phyloP scores from a whole-genome alignment of 2,329 filamentous ascomycete species.

The Trichoderma sp. region DNA sequence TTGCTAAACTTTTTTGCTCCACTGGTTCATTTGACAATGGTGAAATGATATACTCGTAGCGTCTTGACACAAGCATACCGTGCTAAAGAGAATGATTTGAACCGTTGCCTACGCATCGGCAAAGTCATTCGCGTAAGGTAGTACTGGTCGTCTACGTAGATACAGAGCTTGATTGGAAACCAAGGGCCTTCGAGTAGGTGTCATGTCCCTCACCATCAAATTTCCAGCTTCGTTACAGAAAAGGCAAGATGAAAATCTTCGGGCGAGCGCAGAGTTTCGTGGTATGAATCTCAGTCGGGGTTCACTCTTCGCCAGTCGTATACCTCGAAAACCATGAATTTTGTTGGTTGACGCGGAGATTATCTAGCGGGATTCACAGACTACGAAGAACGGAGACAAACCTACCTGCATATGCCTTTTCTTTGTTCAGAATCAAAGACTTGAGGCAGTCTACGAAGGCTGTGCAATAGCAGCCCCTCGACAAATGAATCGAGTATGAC shows the following conservation, averaged over 20 bases:
- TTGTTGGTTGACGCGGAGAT: slow-evolving; percentile 80
- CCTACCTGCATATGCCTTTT: slow-evolving; percentile 12
- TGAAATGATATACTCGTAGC: not conserved
- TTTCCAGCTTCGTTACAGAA: slow-evolving; percentile 63
- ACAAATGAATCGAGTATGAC: slow-evolving; percentile 13
- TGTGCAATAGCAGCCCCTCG: slow-evolving; percentile 12
- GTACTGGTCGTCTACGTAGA: not conserved
- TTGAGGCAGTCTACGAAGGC: slow-evolving; percentile 5
- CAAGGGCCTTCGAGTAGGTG: not conserved
- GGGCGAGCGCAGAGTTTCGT: slow-evolving; percentile 62
- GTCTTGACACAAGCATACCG: not conserved
- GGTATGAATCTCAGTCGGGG: slow-evolving; percentile 43
- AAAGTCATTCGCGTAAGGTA: not conserved
- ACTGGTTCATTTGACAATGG: not conserved
- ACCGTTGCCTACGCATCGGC: no score
- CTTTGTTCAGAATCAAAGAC: not conserved
- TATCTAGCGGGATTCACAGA: slow-evolving; percentile 62
- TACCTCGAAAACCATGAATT: slow-evolving; percentile 81
- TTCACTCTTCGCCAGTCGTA: slow-evolving; percentile 87
- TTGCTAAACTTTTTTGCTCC: not conserved
- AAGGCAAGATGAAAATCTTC: slow-evolving; percentile 72
- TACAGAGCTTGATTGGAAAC: not conserved
- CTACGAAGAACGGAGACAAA: not conserved
- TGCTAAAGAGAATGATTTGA: no score
- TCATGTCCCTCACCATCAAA: slow-evolving; percentile 84